Percentiles rank a stretch among this genome's conserved stretches.
These are phyloP conservation scores for Wickerhamomyces chaumierensis DNA, from an alignment of 805 yeast genomes.

Conservation along the genomic window DNA sequence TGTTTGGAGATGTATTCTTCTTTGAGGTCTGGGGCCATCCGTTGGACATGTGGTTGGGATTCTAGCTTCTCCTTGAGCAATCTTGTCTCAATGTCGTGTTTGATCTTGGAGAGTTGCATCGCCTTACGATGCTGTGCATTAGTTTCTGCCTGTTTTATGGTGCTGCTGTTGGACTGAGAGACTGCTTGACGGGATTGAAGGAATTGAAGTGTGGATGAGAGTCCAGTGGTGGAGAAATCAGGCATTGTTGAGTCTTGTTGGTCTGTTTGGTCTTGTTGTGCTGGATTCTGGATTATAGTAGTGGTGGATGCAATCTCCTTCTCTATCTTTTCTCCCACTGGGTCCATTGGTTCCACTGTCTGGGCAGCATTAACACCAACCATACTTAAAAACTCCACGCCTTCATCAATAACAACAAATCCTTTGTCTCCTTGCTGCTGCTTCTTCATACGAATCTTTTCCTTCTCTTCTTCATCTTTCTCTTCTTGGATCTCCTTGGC, in stretches of 20 bases:
- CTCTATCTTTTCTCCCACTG: neutral
- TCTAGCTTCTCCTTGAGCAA: slow-evolving; percentile 7
- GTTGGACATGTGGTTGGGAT: slow-evolving; percentile 5
- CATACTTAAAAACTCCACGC: slow-evolving; percentile 23
- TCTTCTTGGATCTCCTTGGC: slow-evolving; percentile 14
- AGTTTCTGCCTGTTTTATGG: slow-evolving; percentile 4
- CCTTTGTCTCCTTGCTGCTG: too few relatives aligned
- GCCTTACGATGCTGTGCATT: slow-evolving; percentile 7
- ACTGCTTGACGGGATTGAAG: slow-evolving; percentile 13
- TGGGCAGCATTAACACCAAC: neutral
- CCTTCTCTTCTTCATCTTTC: slow-evolving; percentile 8
- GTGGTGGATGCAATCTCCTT: neutral
- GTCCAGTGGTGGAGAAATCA: slow-evolving; percentile 12
- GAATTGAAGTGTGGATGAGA: slow-evolving; percentile 14
- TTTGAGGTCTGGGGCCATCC: slow-evolving; percentile 30
- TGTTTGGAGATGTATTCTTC: slow-evolving; percentile 23
- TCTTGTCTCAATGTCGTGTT: slow-evolving; percentile 9
- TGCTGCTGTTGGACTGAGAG: slow-evolving; percentile 4
- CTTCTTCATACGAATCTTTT: neutral
- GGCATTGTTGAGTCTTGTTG: too few relatives aligned
- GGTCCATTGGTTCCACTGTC: too few relatives aligned
- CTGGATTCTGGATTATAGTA: neutral
- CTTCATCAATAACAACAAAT: slow-evolving; percentile 23
- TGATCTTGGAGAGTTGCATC: slow-evolving; percentile 8
- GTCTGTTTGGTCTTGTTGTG: slow-evolving; percentile 2